Evolutionary conservation across 2,329 filamentous ascomycete genomes (phyloP).

Genomic region (Monosporascus sp.): DNA sequence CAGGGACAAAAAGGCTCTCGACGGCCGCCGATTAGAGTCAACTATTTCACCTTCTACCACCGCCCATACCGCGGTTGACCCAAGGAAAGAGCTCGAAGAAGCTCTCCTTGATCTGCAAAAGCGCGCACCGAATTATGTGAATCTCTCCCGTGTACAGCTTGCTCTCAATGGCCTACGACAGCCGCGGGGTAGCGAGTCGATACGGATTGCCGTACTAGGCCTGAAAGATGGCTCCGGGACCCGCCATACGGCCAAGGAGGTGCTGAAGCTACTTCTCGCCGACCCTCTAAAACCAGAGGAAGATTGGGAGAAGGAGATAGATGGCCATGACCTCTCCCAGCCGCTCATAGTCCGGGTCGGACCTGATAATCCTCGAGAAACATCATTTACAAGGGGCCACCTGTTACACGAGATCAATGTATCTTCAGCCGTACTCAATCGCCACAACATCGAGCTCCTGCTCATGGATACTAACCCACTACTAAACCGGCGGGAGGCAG

Average conservation of each 20-base stretch:
- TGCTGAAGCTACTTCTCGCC: constrained; percentile 65
- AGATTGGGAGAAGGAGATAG: constrained; percentile 62
- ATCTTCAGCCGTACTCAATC: constrained; percentile 57
- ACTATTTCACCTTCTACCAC: constrained; percentile 11
- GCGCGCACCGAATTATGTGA: constrained; percentile 56
- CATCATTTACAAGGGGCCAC: constrained; percentile 33
- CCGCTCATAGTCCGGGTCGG: constrained; percentile 61
- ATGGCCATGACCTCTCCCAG: constrained; percentile 42
- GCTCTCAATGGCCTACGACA: constrained; percentile 61
- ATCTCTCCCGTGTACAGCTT: constrained; percentile 66
- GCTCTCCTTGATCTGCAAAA: constrained; percentile 57
- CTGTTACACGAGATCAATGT: constrained; percentile 56
- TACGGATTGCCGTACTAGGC: constrained; percentile 54
- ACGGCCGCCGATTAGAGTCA: constrained; percentile 17
- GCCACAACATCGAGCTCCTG: constrained; percentile 60
- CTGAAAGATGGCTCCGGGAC: constrained; percentile 34
- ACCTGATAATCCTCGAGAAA: constrained; percentile 26
- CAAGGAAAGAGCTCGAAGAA: constrained; percentile 51
- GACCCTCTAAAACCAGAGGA: constrained; percentile 61
- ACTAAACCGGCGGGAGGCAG: constrained; percentile 35
- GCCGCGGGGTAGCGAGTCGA: constrained; percentile 48
- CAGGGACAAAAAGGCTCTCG: constrained; percentile 16
- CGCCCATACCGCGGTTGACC: constrained; percentile 18
- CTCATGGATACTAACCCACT: constrained; percentile 48
- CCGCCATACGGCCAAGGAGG: constrained; percentile 49